These are phyloP conservation scores for Hippophae rhamnoides DNA, from an alignment of 306 rosid genomes.

Conservation along the genomic window DNA sequence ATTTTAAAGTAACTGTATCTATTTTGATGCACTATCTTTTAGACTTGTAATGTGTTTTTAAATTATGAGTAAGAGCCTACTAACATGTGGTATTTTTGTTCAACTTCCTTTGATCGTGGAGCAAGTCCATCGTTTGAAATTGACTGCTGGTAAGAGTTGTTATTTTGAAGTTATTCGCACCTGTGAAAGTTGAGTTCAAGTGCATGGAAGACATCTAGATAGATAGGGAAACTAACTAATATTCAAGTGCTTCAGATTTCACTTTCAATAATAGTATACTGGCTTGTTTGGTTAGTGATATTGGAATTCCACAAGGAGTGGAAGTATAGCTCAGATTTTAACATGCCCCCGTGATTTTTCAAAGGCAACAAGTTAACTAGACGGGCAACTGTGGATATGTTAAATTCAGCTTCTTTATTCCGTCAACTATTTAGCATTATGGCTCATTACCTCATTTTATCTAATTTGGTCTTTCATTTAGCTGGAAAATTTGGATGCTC, in stretches of 20 bases:
- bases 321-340: conserved; percentile 6
- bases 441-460: conserved; percentile 1
- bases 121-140: conserved; percentile 11
- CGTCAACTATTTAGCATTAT: background rate
- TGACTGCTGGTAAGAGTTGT: conserved; percentile 12
- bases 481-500: conserved; percentile 8
- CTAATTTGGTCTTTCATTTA: background rate
- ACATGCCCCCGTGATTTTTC: background rate
- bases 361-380: background rate
- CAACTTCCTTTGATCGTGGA: conserved; percentile 16
- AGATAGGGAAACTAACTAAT: no score
- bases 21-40: no score
- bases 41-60: no score
- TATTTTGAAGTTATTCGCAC: conserved; percentile 20
- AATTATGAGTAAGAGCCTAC: no score
- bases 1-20: no score
- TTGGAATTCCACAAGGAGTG: background rate
- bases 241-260: background rate
- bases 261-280: background rate
- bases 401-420: background rate
- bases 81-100: background rate
- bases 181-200: conserved; percentile 16
- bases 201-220: conserved; percentile 8
- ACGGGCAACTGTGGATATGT: conserved; percentile 1
- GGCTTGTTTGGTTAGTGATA: background rate